Conservation (phyloP, 2,329 filamentous ascomycete genomes). For the Coniochaeta pulveracea region DNA sequence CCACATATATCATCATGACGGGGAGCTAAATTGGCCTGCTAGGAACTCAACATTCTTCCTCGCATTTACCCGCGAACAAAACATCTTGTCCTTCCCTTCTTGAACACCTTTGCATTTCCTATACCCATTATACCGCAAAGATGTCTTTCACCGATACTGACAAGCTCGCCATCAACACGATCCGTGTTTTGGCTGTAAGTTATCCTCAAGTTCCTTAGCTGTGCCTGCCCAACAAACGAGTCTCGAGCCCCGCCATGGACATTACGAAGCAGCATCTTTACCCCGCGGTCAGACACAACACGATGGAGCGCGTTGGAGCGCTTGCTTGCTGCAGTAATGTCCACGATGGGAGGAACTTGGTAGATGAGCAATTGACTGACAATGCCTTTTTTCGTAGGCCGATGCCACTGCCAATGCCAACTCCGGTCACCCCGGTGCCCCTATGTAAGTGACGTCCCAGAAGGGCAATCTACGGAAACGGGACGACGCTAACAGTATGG, state of each 20-base stretch:
- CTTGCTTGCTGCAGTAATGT: too few species aligned
- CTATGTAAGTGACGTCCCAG: constrained; percentile 55
- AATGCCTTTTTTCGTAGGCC: constrained; percentile 46
- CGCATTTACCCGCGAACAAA: neutral
- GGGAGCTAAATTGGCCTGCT: too few species aligned
- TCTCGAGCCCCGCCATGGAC: neutral
- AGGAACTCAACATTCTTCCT: too few species aligned
- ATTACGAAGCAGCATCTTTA: neutral
- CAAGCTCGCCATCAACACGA: constrained; percentile 92
- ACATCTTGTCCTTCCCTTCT: constrained; percentile 3
- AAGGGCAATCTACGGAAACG: neutral
- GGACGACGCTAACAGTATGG: constrained; percentile 18
- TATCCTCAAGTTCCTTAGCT: constrained; percentile 12
- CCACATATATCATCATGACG: too few species aligned
- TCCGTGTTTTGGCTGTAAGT: constrained; percentile 90
- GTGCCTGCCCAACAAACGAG: constrained; percentile 7
- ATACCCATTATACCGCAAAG: constrained; percentile 26
- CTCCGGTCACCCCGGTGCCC: constrained; percentile 96
- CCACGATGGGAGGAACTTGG: too few species aligned
- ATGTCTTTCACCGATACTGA: constrained; percentile 90
- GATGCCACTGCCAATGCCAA: constrained; percentile 96
- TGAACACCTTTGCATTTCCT: constrained; percentile 6
- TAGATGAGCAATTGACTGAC: constrained; percentile 11
- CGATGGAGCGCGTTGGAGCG: constrained; percentile 13
- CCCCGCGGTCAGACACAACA: constrained; percentile 9